Conservation (phyloP, 1,284 basidiomycete species). For the Ganoderma resinaceum region DNA sequence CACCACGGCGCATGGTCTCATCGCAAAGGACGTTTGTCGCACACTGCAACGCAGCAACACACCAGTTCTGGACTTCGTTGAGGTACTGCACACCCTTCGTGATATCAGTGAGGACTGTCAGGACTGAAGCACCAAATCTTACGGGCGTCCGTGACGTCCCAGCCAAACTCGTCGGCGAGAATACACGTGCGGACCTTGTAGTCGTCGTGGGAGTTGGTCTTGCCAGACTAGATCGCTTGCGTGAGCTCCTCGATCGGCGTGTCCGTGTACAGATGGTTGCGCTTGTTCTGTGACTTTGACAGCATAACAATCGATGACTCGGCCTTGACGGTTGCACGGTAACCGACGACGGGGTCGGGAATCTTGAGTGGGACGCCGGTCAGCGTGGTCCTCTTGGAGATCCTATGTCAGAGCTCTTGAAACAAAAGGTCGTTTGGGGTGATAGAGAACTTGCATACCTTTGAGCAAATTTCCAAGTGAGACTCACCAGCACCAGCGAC, state of each 20-base stretch:
- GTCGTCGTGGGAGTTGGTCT: constrained; percentile 93
- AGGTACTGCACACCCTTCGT: constrained; percentile 99
- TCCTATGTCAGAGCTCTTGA: constrained; percentile 56
- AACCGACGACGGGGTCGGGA: constrained; percentile 98
- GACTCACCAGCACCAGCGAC: constrained; percentile 99
- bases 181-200: constrained; percentile 96
- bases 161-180: constrained; percentile 96
- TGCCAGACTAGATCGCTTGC: constrained; percentile 91
- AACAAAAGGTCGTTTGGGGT: background rate
- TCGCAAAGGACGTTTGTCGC: constrained; percentile 96
- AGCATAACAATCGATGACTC: constrained; percentile 97
- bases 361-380: constrained; percentile 99
- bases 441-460: constrained; percentile 56
- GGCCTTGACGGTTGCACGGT: constrained; percentile 97
- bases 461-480: constrained; percentile 99
- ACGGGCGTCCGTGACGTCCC: constrained; percentile 99
- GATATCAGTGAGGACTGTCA: constrained; percentile 96
- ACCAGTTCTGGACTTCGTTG: constrained; percentile 99
- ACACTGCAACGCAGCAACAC: constrained; percentile 99
- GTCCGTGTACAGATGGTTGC: constrained; percentile 98
- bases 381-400: constrained; percentile 99
- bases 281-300: constrained; percentile 99
- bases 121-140: constrained; percentile 99
- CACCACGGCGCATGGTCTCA: constrained; percentile 99
- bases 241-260: constrained; percentile 97